phyloP scores from a whole-genome alignment of 1,284 basidiomycete genomes.

The Apiotrichum mycotoxinovorans region DNA sequence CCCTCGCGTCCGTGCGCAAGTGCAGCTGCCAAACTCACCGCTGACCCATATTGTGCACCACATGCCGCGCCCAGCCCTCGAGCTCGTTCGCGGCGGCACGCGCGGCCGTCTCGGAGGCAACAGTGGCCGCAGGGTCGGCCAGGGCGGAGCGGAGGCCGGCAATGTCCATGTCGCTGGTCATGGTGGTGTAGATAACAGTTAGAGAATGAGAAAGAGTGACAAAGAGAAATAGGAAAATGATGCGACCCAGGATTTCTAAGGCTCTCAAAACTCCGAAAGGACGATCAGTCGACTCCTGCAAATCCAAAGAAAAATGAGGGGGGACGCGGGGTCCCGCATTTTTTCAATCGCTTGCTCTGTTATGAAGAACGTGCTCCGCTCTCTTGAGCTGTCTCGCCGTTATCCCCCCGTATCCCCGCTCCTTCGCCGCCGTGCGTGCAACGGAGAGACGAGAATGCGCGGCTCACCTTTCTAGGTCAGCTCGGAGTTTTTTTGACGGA shows the following conservation, averaged over 20 bases:
- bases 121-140: background rate
- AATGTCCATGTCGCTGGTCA: conserved; percentile 10
- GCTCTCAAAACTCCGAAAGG: no score
- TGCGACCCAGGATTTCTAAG: no score
- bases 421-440: no score
- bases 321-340: background rate
- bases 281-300: no score
- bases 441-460: no score
- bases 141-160: conserved; percentile 8
- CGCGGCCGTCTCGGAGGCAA: conserved; percentile 18
- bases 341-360: no score
- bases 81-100: conserved; percentile 13
- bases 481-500: no score
- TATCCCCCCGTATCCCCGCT: no score
- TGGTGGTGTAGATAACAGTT: background rate
- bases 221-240: background rate
- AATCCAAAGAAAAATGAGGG: background rate
- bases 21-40: conserved; percentile 26
- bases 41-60: conserved; percentile 31
- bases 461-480: no score
- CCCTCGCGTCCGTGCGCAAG: no score
- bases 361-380: no score
- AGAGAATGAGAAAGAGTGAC: background rate
- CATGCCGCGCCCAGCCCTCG: conserved; percentile 26
- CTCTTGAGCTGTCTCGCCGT: no score